Base-by-base conservation (phyloP, 306 rosid species). In the Quercus bicolor region DNA sequence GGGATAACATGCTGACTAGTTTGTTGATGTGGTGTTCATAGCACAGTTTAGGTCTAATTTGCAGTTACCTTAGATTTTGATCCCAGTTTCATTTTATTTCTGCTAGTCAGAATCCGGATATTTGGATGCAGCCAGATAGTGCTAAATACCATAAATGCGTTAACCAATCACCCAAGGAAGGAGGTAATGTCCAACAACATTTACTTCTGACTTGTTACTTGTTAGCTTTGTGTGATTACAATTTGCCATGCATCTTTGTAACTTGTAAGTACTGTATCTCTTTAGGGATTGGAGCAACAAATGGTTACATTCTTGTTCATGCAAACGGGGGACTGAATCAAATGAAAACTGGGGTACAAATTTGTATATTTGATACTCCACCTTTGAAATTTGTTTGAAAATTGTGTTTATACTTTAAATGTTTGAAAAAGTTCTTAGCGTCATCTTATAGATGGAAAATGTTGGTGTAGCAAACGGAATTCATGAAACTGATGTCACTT, bases 241-340 rank as follows among this genome's bases (percentile, higher is more conserved):
- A n/a, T 20, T 75, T 1, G 52, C 26, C 29, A 34, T 26, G 16
- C 68, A 74, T 74, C 10, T 26, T 48, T 79, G 29, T 81, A 78
- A 83, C 68, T 62, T 75, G 59, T 23, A 73, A 82, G 20, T 60
- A n/a, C 75, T 23, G 69, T 3, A 69, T 68, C 78, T 61, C 26
- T 65, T 75, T 76, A 90, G 92, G 76, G 53, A 33, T 68, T 10
- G 61, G 45, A 71, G 79, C 52, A 52, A 90, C 93, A 68, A 86
- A 88, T 80, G 97, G 94, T 34, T 92, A 79, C 80, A 68, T 92
- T 71, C 20, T 90, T 28, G 71, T 85, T 57, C 84, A 80, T 2
- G 85, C 93, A 40, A 92, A 92, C 40, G 97, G 97, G 62, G 97
- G 95, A 20, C 80, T 92, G 77, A 92, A 92, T 86, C 97, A 92